phyloP scores from a whole-genome alignment of 345 rosid genomes.

The Gossypium ekmanianum region DNA sequence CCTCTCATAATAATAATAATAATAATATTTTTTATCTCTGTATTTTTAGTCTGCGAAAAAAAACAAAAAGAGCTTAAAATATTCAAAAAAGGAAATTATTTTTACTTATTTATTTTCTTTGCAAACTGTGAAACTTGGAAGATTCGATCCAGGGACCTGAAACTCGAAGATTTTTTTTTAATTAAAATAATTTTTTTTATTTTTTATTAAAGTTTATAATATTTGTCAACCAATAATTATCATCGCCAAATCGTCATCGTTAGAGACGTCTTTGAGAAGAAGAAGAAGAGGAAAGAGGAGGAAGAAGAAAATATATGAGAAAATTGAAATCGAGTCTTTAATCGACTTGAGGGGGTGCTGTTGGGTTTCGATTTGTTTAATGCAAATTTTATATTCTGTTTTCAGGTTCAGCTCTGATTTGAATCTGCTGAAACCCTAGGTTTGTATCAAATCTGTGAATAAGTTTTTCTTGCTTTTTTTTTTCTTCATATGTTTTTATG shows the following conservation, averaged over 20 bases:
- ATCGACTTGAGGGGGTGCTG: neutral
- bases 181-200: neutral
- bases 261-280: neutral
- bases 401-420: conserved; percentile 17
- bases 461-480: neutral
- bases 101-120: neutral
- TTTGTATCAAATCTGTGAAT: conserved; percentile 13
- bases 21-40: no score
- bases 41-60: neutral
- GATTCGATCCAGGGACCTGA: conserved; percentile 25
- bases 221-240: conserved; percentile 16
- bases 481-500: neutral
- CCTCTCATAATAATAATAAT: neutral
- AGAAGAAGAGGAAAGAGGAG: neutral
- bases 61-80: neutral
- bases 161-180: conserved; percentile 3
- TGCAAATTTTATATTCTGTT: neutral
- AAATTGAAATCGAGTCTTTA: neutral
- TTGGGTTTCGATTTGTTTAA: conserved; percentile 5
- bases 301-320: neutral
- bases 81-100: neutral
- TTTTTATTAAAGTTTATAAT: conserved; percentile 1
- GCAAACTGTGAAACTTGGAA: conserved; percentile 25
- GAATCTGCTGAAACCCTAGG: conserved; percentile 25
- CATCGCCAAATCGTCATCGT: conserved; percentile 23